Percentiles rank a stretch among this genome's conserved stretches.
These are phyloP conservation scores for Sporisorium scitamineum DNA, from an alignment of 1,284 basidiomycete genomes.

Conservation along the genomic window DNA sequence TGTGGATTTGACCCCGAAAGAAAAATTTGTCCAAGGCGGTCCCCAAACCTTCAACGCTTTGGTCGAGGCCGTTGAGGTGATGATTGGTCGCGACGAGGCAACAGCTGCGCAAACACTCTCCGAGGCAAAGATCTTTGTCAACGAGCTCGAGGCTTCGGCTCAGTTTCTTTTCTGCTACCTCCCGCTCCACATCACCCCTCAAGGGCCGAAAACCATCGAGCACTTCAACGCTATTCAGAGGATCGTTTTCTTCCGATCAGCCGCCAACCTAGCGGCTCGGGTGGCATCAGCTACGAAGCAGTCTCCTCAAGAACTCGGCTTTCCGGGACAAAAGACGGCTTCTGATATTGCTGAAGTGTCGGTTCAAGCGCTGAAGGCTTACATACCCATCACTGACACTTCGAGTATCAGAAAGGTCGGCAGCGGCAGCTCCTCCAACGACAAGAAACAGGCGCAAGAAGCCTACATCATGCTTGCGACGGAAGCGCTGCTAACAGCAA, in stretches of 20 bases:
- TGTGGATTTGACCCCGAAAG: background rate
- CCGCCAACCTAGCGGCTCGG: constrained; percentile 24
- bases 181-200: background rate
- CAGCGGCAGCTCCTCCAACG: no score
- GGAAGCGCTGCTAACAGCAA: constrained; percentile 27
- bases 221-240: constrained; percentile 14
- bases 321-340: background rate
- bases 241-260: constrained; percentile 21
- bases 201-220: background rate
- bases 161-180: constrained; percentile 22
- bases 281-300: constrained; percentile 12
- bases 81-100: background rate
- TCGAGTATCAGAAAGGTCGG: background rate
- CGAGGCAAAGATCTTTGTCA: constrained; percentile 8
- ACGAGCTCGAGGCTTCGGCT: constrained; percentile 14
- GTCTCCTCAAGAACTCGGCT: constrained; percentile 8
- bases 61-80: background rate
- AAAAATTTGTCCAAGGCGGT: constrained; percentile 1
- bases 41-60: constrained; percentile 9
- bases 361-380: constrained; percentile 4
- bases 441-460: background rate
- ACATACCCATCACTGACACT: background rate
- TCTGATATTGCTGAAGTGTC: constrained; percentile 5
- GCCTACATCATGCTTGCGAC: constrained; percentile 20
- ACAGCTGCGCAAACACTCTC: background rate